Base-by-base conservation (phyloP, 2,329 filamentous ascomycete genomes). In the Calonectria fujianensis region DNA sequence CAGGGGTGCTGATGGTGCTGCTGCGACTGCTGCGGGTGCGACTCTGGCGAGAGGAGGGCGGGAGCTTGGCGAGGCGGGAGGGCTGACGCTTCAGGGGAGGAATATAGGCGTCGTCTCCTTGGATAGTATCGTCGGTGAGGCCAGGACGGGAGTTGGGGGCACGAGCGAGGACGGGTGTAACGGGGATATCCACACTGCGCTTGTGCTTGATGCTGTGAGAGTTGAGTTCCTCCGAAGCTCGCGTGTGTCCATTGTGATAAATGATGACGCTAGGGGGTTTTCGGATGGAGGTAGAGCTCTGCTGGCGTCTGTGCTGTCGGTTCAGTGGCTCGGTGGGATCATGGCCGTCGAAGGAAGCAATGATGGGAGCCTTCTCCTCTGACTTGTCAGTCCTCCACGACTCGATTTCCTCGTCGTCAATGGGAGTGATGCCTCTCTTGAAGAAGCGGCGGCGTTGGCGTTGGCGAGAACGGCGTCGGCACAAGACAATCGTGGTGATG, bases 321-420 rank as follows among this genome's bases (percentile, higher is more conserved):
- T 41, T 41, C 57, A 63, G 29, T 48, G 39, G 39, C 41, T n/a
- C 4, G 24, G 32, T 20, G 20, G 29, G 20, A 16, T 65, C 61
- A 24, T 65, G 18, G 18, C 57, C 29, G 31, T 63, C 69, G 61
- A 31, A 20, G 68, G 32, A 73, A 68, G 80, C 77, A 39, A 76
- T 74, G 50, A 80, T 73, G n/a, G 69, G 84, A 16, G 79, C 77
- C 80, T 85, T 84, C 77, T 85, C 81, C 51, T 81, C 77, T 64
- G 65, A 66, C 67, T 80, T 82, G 69, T 84, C 85, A 35, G 85
- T 84, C 80, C 90, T 92, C 92, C 92, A 93, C 5, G 90, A 91
- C 77, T 90, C 90, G 73, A 93, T 93, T 81, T 93, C 92, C 74
- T 93, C 91, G 78, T 93, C 92, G 75, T 90, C 88, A 74, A 93